Conservation (phyloP, 1,284 basidiomycete species). For the Stygiomarasmius scandens region DNA sequence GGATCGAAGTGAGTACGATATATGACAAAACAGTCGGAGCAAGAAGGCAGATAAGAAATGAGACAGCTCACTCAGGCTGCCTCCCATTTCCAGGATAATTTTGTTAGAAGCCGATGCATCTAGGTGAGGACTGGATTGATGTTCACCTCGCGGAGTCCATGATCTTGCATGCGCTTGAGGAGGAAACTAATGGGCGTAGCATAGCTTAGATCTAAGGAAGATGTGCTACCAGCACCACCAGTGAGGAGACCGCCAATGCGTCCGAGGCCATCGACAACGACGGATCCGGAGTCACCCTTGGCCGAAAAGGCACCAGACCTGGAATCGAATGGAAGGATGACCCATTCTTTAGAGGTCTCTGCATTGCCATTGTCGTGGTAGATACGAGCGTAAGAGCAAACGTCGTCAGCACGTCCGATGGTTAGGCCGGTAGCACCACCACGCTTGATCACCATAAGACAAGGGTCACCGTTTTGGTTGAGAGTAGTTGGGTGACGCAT, state of each 20-base stretch:
- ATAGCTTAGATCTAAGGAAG: background rate
- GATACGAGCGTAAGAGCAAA: conserved; percentile 26
- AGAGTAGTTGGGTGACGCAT: conserved; percentile 11
- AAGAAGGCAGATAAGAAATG: no score
- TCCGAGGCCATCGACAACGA: conserved; percentile 12
- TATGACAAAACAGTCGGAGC: no score
- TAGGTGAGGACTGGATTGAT: background rate
- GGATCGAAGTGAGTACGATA: no score
- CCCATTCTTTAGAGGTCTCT: conserved; percentile 14
- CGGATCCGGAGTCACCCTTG: conserved; percentile 17
- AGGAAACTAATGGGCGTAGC: background rate
- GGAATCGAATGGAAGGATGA: conserved; percentile 11
- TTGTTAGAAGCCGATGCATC: no score
- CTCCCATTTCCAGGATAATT: no score
- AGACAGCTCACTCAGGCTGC: no score
- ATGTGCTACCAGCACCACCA: conserved; percentile 19
- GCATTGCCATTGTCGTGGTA: conserved; percentile 23
- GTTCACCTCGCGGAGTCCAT: background rate
- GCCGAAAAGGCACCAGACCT: conserved; percentile 11
- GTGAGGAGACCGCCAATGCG: conserved; percentile 29
- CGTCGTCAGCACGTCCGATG: conserved; percentile 27
- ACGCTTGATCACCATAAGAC: conserved; percentile 34
- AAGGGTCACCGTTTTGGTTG: conserved; percentile 28
- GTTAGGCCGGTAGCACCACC: conserved; percentile 35
- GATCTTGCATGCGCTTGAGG: background rate